A percentile compares a stretch with the other conserved stretches of the same genome.
These are phyloP conservation scores for Gnomoniopsis sp. DNA, from an alignment of 2,329 filamentous ascomycete species.

Conservation along the genomic window DNA sequence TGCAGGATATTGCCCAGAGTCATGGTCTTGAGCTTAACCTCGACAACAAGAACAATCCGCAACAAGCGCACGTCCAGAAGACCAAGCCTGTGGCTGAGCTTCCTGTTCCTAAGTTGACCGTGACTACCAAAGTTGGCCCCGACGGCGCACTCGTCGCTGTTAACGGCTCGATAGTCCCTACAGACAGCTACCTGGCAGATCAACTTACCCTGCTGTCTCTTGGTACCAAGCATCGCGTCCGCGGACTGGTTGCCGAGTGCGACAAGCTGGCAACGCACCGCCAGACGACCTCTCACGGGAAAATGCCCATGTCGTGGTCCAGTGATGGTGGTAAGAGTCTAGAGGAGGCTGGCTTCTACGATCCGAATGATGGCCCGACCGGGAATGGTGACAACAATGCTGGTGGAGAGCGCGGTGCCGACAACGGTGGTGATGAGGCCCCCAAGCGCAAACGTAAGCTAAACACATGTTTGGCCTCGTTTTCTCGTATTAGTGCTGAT, in stretches of 20 bases:
- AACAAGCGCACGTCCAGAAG: constrained; percentile 39
- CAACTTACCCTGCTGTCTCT: constrained; percentile 81
- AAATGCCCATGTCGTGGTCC: constrained; percentile 72
- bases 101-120: constrained; percentile 49
- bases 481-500: no score
- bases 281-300: constrained; percentile 74
- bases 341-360: constrained; percentile 34
- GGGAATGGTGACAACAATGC: constrained; percentile 34
- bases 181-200: constrained; percentile 73
- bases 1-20: constrained; percentile 55
- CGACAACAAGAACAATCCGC: constrained; percentile 44
- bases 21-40: constrained; percentile 54
- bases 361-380: constrained; percentile 11
- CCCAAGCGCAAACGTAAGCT: constrained; percentile 59
- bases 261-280: constrained; percentile 67
- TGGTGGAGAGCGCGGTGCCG: constrained; percentile 22
- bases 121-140: constrained; percentile 52
- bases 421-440: constrained; percentile 50
- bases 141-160: constrained; percentile 61
- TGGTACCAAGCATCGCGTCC: constrained; percentile 74
- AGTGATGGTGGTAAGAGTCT: constrained; percentile 63
- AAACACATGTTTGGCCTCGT: constrained; percentile 3
- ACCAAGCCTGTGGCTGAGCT: constrained; percentile 49
- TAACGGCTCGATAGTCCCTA: constrained; percentile 67
- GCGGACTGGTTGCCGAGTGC: constrained; percentile 74